Conservation (phyloP, 1,139 yeast genomes). For the Diutina neorugosa region DNA sequence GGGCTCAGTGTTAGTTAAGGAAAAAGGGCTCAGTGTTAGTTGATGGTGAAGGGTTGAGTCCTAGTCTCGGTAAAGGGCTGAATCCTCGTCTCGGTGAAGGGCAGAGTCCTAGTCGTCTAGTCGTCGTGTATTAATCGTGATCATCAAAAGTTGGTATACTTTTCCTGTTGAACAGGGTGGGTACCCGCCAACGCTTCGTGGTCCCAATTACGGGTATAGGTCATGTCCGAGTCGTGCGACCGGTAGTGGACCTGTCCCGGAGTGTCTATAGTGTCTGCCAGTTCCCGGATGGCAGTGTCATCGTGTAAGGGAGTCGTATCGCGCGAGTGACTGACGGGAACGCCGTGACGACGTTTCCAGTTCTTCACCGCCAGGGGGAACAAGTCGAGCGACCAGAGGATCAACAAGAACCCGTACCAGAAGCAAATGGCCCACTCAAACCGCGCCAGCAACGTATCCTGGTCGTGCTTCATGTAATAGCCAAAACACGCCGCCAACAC, state of each 20-base stretch:
- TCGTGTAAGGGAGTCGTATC: not conserved
- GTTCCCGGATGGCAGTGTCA: not conserved
- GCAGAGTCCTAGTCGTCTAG: not conserved
- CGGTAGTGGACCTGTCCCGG: not conserved
- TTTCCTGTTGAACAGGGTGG: not conserved
- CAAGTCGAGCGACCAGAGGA: conserved; percentile 60
- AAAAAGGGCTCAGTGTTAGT: too few species aligned
- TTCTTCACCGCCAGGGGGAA: conserved; percentile 41
- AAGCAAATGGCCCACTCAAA: conserved; percentile 82
- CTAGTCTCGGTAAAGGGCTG: too few species aligned
- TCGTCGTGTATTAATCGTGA: not conserved
- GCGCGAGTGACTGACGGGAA: not conserved
- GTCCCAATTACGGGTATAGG: not conserved
- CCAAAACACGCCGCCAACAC: conserved; percentile 64
- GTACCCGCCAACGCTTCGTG: not conserved
- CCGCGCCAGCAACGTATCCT: conserved; percentile 36
- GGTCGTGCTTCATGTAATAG: conserved; percentile 23
- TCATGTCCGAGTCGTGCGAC: not conserved
- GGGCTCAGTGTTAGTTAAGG: too few species aligned
- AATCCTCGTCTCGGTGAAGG: too few species aligned
- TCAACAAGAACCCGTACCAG: conserved; percentile 64
- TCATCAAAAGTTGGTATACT: not conserved
- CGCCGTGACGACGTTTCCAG: conserved; percentile 5
- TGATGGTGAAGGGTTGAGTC: too few species aligned
- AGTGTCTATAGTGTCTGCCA: not conserved